A percentile compares a stretch with the other conserved stretches of the same genome.
These are phyloP conservation scores for Acorus gramineus DNA, from an alignment of 106 monocot species.

Conservation along the genomic window DNA sequence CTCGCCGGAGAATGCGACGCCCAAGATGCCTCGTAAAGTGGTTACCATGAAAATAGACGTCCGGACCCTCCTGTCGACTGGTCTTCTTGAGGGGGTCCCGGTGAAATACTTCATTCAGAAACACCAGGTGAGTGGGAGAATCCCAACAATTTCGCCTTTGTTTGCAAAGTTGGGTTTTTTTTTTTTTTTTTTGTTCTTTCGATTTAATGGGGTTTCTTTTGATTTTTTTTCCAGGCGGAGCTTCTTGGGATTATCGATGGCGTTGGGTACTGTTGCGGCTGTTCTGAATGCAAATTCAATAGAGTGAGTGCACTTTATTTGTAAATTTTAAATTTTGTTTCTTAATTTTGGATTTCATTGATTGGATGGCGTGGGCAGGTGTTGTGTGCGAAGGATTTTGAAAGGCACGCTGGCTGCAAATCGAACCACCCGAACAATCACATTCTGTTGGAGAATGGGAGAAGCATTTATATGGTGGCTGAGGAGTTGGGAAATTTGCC, in stretches of 20 bases:
- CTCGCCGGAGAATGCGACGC: too few relatives aligned
- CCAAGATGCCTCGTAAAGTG: too few relatives aligned
- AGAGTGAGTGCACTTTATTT: neutral
- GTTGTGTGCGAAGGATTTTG: conserved; percentile 19
- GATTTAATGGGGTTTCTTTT: neutral
- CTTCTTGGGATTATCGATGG: conserved; percentile 18
- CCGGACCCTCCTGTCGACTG: conserved; percentile 12
- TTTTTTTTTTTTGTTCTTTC: neutral
- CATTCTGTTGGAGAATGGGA: conserved; percentile 24
- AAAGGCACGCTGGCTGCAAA: conserved; percentile 25
- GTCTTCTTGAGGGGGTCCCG: conserved; percentile 17
- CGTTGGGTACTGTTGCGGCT: conserved; percentile 25
- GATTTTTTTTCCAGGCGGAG: conserved; percentile 3
- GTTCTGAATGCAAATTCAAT: conserved; percentile 20
- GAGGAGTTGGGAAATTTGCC: conserved; percentile 5
- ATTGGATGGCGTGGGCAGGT: conserved; percentile 8
- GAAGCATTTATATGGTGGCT: conserved; percentile 16
- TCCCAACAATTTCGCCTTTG: neutral
- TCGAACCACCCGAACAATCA: conserved; percentile 15
- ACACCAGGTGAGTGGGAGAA: conserved; percentile 6
- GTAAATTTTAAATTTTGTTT: too few relatives aligned
- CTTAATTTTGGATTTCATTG: too few relatives aligned
- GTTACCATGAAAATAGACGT: neutral
- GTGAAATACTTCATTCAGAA: conserved; percentile 23
- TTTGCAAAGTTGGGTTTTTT: neutral